Percentiles rank a stretch among this genome's conserved stretches.
These are phyloP conservation scores for Globisporangium iwayamae DNA, from an alignment of 352 stramenopile species.

Conservation along the genomic window DNA sequence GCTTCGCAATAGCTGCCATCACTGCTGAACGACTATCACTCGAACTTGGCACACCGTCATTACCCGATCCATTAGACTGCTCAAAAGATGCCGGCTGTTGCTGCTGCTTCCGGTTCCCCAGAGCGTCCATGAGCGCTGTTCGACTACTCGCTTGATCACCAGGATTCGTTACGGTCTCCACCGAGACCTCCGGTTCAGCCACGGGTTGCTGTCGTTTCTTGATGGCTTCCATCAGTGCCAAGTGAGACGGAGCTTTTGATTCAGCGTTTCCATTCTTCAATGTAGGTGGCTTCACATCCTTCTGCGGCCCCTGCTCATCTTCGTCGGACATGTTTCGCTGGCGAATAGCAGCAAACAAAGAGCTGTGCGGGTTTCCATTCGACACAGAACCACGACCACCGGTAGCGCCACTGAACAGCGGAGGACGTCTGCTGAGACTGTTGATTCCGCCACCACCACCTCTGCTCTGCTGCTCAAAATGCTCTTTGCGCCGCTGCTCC, in stretches of 20 bases:
- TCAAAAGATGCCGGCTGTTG: neutral
- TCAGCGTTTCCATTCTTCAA: neutral
- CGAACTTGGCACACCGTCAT: neutral
- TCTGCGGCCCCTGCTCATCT: neutral
- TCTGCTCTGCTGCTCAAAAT: constrained; percentile 23
- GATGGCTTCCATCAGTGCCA: constrained; percentile 18
- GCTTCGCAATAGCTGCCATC: constrained; percentile 7
- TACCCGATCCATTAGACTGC: neutral
- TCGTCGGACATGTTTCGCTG: constrained; percentile 13
- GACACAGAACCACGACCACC: neutral
- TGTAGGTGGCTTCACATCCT: neutral
- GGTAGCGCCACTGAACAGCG: constrained; percentile 1
- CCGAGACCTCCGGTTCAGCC: neutral
- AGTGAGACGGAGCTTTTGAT: neutral
- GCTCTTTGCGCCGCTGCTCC: constrained; percentile 32
- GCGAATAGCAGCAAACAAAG: constrained; percentile 31
- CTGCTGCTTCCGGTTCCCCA: constrained; percentile 1
- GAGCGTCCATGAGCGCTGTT: constrained; percentile 3
- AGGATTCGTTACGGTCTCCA: neutral
- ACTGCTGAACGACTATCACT: constrained; percentile 12
- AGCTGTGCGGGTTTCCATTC: constrained; percentile 15
- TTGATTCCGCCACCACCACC: neutral
- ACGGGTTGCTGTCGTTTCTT: constrained; percentile 3
- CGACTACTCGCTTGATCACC: neutral
- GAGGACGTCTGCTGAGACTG: constrained; percentile 6